These are phyloP conservation scores for Calamus simplicifolius DNA, from an alignment of 176 grass and related monocot species.

Conservation along the genomic window DNA sequence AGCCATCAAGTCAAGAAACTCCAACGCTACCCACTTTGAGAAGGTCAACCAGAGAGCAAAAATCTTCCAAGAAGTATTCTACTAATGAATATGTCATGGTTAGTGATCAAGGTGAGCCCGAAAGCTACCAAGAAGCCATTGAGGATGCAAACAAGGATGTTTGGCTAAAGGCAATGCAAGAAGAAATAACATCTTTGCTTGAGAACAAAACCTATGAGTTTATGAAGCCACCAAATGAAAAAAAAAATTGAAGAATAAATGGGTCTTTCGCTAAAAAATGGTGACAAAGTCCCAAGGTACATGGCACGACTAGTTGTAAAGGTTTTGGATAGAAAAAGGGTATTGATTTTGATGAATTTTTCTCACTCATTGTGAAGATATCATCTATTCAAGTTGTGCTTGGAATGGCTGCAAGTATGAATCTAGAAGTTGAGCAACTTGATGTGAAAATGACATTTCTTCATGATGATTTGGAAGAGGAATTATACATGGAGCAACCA, in stretches of 20 bases:
- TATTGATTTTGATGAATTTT: slow-evolving; percentile 14
- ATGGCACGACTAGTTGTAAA: not conserved
- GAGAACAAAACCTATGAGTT: slow-evolving; percentile 11
- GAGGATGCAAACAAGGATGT: no score
- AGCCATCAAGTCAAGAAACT: no score
- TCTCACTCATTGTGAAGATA: slow-evolving; percentile 4
- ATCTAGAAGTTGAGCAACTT: slow-evolving; percentile 8
- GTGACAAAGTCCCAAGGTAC: not conserved
- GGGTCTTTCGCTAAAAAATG: slow-evolving; percentile 7
- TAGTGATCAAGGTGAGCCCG: no score
- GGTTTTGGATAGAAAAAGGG: slow-evolving; percentile 1
- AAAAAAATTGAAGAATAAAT: not conserved
- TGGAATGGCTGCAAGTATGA: not conserved
- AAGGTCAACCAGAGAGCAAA: no score
- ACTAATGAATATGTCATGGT: no score
- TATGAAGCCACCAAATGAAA: not conserved
- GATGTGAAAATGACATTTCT: slow-evolving; percentile 16
- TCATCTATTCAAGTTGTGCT: slow-evolving; percentile 10
- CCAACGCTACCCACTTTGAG: no score
- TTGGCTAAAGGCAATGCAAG: no score
- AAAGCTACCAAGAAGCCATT: no score
- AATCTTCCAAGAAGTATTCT: no score
- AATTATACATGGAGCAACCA: no score
- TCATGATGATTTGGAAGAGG: slow-evolving; percentile 3
- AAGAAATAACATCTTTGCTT: not conserved